phyloP scores from a whole-genome alignment of 2,329 filamentous ascomycete species.

The Paecilomyces niveus region DNA sequence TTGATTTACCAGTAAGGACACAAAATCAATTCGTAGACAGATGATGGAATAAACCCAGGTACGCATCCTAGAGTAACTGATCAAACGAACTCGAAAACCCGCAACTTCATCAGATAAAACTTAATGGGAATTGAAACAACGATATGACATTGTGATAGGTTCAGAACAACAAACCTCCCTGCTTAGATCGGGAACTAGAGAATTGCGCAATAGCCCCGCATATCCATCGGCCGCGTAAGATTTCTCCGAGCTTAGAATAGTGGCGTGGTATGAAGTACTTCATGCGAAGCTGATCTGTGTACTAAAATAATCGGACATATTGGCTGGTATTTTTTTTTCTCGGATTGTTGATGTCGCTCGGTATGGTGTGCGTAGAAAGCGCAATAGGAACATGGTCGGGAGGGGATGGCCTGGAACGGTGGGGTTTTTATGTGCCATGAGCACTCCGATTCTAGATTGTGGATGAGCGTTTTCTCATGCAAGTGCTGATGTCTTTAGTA shows the following conservation, averaged over 20 bases:
- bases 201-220: background rate
- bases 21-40: background rate
- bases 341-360: too few species aligned
- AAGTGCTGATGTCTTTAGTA: too few species aligned
- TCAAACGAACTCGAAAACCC: background rate
- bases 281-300: background rate
- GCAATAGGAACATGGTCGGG: too few species aligned
- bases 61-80: background rate
- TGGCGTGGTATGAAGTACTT: background rate
- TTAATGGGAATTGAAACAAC: background rate
- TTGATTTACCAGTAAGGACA: background rate
- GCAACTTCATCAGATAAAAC: background rate
- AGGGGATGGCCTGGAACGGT: too few species aligned
- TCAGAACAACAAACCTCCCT: slow-evolving; percentile 2
- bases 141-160: background rate
- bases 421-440: too few species aligned
- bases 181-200: background rate
- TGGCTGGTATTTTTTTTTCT: background rate
- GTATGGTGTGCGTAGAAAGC: too few species aligned
- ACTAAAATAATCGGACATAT: background rate
- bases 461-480: too few species aligned
- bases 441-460: too few species aligned
- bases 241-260: background rate
- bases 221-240: background rate
- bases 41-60: background rate